Conservation (phyloP, 1,284 basidiomycete species). For the Termitomyces sp. region DNA sequence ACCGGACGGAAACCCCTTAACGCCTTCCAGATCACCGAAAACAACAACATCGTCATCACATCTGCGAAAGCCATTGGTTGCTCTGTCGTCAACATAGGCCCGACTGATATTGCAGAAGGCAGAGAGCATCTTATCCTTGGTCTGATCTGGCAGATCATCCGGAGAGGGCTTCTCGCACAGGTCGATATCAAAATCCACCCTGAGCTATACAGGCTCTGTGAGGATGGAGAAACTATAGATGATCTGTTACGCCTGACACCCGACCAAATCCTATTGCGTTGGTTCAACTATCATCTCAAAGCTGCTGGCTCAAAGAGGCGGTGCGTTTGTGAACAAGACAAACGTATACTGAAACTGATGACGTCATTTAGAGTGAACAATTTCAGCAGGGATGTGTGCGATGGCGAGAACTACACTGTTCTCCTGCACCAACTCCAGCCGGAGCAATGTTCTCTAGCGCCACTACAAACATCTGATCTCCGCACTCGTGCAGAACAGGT, state of each 20-base stretch:
- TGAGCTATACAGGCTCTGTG: constrained; percentile 91
- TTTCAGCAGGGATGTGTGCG: constrained; percentile 92
- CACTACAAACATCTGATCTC: constrained; percentile 82
- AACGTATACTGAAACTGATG: constrained; percentile 6
- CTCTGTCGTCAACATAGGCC: constrained; percentile 97
- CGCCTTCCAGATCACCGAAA: constrained; percentile 98
- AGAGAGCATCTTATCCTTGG: constrained; percentile 97
- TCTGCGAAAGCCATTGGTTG: constrained; percentile 98
- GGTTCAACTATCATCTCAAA: constrained; percentile 99
- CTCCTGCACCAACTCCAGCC: constrained; percentile 95
- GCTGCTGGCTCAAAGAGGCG: constrained; percentile 87
- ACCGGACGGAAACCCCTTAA: constrained; percentile 75
- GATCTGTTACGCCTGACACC: constrained; percentile 91
- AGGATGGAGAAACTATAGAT: constrained; percentile 95
- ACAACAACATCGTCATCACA: constrained; percentile 99
- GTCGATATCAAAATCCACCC: constrained; percentile 99
- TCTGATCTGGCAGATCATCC: constrained; percentile 98
- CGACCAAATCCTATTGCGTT: constrained; percentile 93
- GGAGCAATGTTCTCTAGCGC: constrained; percentile 87
- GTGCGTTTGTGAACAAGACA: constrained; percentile 35
- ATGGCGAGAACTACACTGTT: constrained; percentile 97
- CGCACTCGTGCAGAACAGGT: constrained; percentile 83
- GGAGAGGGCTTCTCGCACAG: constrained; percentile 87
- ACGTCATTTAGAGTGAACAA: constrained; percentile 76
- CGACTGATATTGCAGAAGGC: constrained; percentile 89